Conservation (phyloP, 116 monocot species). For the Dioscorea cayenensis region DNA sequence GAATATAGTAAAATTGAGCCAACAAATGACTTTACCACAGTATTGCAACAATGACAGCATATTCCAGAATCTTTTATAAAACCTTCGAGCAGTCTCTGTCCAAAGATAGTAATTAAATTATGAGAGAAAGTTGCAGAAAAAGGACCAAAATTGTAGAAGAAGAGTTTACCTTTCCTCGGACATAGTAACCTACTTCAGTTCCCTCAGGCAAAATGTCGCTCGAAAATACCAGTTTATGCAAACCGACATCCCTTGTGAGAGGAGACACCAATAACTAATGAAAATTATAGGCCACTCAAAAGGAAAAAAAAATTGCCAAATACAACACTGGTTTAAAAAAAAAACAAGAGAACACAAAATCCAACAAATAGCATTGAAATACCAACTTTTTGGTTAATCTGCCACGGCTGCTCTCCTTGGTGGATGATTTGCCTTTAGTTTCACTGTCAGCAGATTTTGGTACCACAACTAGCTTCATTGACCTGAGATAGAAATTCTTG, state of each 20-base stretch:
- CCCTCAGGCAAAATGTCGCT: slow-evolving; percentile 29
- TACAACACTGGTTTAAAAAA: neutral
- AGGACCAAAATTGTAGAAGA: neutral
- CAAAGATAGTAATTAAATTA: neutral
- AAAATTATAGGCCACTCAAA: neutral
- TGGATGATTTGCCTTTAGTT: slow-evolving; percentile 31
- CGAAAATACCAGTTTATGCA: slow-evolving; percentile 46
- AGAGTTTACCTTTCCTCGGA: slow-evolving; percentile 27
- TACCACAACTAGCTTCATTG: slow-evolving; percentile 10
- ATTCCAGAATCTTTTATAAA: slow-evolving; percentile 46
- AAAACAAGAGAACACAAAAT: neutral
- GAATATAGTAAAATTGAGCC: neutral
- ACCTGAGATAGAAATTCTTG: slow-evolving; percentile 11
- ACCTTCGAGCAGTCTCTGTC: slow-evolving; percentile 33
- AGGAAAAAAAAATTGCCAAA: neutral
- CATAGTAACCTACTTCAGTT: slow-evolving; percentile 33
- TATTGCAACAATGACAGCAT: slow-evolving; percentile 32
- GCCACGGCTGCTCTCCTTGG: slow-evolving; percentile 30
- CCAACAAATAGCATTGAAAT: neutral
- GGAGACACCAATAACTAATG: neutral
- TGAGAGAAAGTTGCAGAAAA: neutral
- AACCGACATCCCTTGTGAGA: slow-evolving; percentile 35
- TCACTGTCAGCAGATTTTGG: slow-evolving; percentile 25
- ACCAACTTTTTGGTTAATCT: slow-evolving; percentile 86
- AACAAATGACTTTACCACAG: slow-evolving; percentile 26